A percentile compares a stretch with the other conserved stretches of the same genome.
Evolutionary conservation across 2,329 filamentous ascomycete species (phyloP).

Genomic region (Diaporthe helianthi): DNA sequence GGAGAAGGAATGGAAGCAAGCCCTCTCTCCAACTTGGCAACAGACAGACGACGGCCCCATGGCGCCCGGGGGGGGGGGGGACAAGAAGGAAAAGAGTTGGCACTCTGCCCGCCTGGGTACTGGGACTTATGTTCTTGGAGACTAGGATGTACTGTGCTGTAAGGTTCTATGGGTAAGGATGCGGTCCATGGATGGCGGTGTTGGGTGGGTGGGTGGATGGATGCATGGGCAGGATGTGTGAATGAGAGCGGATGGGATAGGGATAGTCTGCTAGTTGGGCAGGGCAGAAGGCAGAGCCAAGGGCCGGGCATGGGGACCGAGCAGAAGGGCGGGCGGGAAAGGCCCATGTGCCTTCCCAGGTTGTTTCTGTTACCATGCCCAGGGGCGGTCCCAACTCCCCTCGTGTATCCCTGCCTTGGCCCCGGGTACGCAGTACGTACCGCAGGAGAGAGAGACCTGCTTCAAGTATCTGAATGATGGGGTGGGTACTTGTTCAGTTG

Average conservation of each 20-base stretch:
- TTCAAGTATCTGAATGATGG: background rate
- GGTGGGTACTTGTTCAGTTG: slow-evolving; percentile 1
- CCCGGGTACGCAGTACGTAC: slow-evolving; percentile 21
- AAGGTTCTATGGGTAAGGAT: background rate
- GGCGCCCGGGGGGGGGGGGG: background rate
- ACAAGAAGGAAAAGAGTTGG: background rate
- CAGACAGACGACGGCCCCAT: background rate
- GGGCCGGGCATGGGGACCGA: slow-evolving; percentile 18
- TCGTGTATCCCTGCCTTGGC: slow-evolving; percentile 8
- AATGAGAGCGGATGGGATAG: slow-evolving; percentile 16
- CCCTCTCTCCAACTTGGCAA: slow-evolving; percentile 19
- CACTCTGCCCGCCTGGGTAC: background rate
- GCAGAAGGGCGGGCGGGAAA: slow-evolving; percentile 12
- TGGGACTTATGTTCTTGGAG: background rate
- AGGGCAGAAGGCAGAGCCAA: slow-evolving; percentile 1
- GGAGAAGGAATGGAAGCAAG: slow-evolving; percentile 19
- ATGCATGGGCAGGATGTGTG: slow-evolving; percentile 15
- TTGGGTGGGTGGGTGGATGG: slow-evolving; percentile 5
- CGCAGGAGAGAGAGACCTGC: background rate
- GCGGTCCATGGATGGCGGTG: slow-evolving; percentile 15
- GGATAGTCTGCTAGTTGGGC: background rate
- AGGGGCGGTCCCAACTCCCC: slow-evolving; percentile 1
- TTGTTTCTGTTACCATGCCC: slow-evolving; percentile 19
- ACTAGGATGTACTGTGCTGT: slow-evolving; percentile 9
- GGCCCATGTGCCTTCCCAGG: slow-evolving; percentile 25